phyloP scores from a whole-genome alignment of 352 stramenopile species.

The Thraustotheca clavata region DNA sequence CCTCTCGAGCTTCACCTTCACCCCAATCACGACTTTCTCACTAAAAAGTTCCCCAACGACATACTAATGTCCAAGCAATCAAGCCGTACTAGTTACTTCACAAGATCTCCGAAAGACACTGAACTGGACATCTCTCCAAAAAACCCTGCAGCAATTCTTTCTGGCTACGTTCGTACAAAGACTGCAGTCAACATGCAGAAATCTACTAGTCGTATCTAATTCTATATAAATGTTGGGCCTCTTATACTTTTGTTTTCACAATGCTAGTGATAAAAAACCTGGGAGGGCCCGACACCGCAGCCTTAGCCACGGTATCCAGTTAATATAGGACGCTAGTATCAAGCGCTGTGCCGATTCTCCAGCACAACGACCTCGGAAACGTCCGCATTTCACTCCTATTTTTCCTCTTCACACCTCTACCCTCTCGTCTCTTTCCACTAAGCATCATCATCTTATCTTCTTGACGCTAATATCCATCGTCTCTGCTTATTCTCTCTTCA shows the following conservation, averaged over 20 bases:
- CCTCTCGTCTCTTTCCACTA: too few relatives aligned
- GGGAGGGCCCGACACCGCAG: conserved; percentile 10
- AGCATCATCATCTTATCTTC: too few relatives aligned
- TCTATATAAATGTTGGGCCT: conserved; percentile 14
- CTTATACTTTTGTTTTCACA: conserved; percentile 25
- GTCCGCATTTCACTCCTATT: conserved; percentile 5
- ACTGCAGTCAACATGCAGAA: not conserved
- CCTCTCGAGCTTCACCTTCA: too few relatives aligned
- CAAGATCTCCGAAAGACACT: not conserved
- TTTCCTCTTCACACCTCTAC: too few relatives aligned
- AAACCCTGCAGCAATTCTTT: not conserved
- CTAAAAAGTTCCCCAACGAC: too few relatives aligned
- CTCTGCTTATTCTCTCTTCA: too few relatives aligned
- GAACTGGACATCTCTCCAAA: too few relatives aligned
- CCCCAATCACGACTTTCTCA: too few relatives aligned
- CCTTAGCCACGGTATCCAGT: not conserved
- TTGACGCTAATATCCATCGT: too few relatives aligned
- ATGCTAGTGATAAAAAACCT: conserved; percentile 25
- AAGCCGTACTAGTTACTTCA: not conserved
- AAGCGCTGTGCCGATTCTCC: conserved; percentile 19
- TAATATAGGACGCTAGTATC: conserved; percentile 23
- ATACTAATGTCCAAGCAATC: not conserved
- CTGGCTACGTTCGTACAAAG: not conserved
- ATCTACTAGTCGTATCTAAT: not conserved
- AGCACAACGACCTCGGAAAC: conserved; percentile 22